These are phyloP conservation scores for Colletotrichum tanaceti DNA, from an alignment of 2,329 filamentous ascomycete genomes.

Conservation along the genomic window DNA sequence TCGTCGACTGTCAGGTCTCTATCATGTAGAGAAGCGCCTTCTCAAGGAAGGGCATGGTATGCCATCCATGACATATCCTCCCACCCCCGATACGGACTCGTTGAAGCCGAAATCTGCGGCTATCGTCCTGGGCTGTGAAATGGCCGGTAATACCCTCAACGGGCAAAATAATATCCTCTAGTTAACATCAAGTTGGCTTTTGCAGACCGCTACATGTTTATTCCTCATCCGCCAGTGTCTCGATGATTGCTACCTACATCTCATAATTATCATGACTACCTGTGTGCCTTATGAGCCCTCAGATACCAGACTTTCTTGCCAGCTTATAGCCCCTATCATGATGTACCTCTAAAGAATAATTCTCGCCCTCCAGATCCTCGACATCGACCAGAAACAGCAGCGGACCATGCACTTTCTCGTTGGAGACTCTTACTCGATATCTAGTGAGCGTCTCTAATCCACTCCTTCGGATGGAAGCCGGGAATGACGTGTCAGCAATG, in stretches of 20 bases:
- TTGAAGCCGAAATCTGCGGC: not conserved
- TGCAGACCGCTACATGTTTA: no score
- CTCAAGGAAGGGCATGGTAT: not conserved
- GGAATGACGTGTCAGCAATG: not conserved
- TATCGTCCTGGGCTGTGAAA: not conserved
- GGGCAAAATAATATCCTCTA: no score
- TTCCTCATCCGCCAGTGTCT: no score
- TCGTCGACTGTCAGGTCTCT: not conserved
- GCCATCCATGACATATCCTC: not conserved
- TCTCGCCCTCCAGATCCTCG: not conserved
- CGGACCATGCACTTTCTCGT: not conserved
- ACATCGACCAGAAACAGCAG: slow-evolving; percentile 2
- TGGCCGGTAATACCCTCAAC: not conserved
- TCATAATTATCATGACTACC: no score
- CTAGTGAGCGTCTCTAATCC: not conserved
- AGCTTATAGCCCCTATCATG: not conserved
- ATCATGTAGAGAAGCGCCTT: not conserved
- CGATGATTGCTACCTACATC: no score
- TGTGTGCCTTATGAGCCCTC: no score
- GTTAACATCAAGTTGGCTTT: no score
- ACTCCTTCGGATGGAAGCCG: not conserved
- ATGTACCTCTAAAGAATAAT: not conserved
- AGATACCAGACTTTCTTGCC: no score
- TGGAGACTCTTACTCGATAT: not conserved
- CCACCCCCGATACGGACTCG: not conserved